Evolutionary conservation across 2,329 filamentous ascomycete species (phyloP), one percentile per base, ranked within the genome.

Genomic region (Aspergillus fischeri): DNA sequence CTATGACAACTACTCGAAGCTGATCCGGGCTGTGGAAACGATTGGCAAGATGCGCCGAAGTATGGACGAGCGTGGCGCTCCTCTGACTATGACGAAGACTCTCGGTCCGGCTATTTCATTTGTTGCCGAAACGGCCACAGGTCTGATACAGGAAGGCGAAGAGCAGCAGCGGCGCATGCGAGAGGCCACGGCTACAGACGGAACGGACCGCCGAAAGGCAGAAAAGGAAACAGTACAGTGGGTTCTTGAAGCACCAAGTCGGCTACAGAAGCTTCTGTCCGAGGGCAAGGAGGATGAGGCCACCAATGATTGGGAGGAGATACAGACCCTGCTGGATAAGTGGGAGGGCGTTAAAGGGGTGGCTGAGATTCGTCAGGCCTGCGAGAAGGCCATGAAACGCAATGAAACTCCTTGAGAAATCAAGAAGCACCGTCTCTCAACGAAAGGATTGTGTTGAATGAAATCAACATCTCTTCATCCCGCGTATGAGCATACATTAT

Each of bases 1-100:
- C 4, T 99, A 99, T 73, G 93, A 99, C 73, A 99, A 99, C 72
- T 99, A 97, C 75, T 94, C 89, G 65, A 97, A 97, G 77, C 78
- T 99, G 64, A 97, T 99, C 64, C 85, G 88, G n/a, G 94, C 94
- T 1, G 97, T 95, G 10, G 93, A 96, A 74, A 97, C 93, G 3
- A 99, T 99, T 68, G 84, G 90, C 51, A 91, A 90, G 77, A 80
- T 80, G 78, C 70, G 78, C 32, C 68, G 66, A 56, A 79, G 76
- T 56, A 79, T 80, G 73, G 77, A 79, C 62, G 75, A 77, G 51
- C 69, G 75, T 3, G 70, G 75, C 2, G 71, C 73, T 10, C 75
- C 78, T n/a, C 68, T 79, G 65, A 74, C 73, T 0, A 75, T 79
- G 70, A 77, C 77, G 11, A 78, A 77, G 59, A 77, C 74, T 4